Conservation (phyloP, 2,329 filamentous ascomycete genomes). For the Ramularia endophylla region DNA sequence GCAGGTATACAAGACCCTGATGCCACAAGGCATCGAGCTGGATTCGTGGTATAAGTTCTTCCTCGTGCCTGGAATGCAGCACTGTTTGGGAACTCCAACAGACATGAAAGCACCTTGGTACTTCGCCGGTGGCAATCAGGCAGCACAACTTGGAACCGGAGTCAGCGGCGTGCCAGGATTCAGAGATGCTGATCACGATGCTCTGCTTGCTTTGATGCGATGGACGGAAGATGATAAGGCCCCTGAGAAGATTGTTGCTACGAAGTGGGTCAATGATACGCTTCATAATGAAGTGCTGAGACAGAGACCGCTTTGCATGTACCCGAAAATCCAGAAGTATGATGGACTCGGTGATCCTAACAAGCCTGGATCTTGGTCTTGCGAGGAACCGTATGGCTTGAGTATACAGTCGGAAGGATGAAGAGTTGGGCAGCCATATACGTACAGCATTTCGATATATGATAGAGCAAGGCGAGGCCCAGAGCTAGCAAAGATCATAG, state of each 20-base stretch:
- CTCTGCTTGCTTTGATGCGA: conserved; percentile 31
- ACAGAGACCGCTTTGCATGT: conserved; percentile 33
- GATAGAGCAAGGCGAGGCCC: too few species aligned
- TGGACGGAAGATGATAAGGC: conserved; percentile 36
- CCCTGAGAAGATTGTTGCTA: conserved; percentile 34
- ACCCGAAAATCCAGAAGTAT: conserved; percentile 28
- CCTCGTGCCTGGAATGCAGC: conserved; percentile 41
- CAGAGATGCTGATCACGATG: conserved; percentile 30
- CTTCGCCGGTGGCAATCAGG: conserved; percentile 36
- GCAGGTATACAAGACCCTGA: conserved; percentile 35
- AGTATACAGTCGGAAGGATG: conserved; percentile 2
- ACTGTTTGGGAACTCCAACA: conserved; percentile 34
- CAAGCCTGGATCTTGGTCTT: conserved; percentile 27
- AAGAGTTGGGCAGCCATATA: too few species aligned
- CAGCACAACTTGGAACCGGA: conserved; percentile 17
- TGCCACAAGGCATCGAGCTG: conserved; percentile 31
- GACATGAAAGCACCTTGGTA: conserved; percentile 41
- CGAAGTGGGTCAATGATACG: conserved; percentile 30
- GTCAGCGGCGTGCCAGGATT: conserved; percentile 30
- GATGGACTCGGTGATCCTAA: conserved; percentile 24
- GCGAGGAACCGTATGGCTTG: conserved; percentile 11
- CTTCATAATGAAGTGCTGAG: conserved; percentile 27
- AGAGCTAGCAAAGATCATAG: too few species aligned
- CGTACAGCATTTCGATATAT: too few species aligned
- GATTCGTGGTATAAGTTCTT: conserved; percentile 40